These are phyloP conservation scores for Eucalyptus tenuipes DNA, from an alignment of 345 rosid species.

Conservation along the genomic window DNA sequence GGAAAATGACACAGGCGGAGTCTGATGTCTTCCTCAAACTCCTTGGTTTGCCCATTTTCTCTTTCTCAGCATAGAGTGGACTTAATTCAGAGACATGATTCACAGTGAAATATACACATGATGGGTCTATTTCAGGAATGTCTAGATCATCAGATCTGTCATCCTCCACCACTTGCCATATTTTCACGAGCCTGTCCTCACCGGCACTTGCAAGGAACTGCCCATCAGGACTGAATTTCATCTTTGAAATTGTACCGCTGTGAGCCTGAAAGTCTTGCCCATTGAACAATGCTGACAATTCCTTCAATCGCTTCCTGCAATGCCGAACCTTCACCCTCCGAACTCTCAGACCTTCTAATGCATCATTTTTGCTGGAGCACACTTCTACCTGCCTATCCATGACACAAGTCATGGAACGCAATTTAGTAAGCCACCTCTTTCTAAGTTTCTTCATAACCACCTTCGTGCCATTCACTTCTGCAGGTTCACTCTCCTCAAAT, in stretches of 20 bases:
- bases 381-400: conserved; percentile 24
- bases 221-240: conserved; percentile 84
- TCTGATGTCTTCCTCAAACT: conserved; percentile 55
- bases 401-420: conserved; percentile 47
- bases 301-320: conserved; percentile 39
- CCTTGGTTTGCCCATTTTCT: conserved; percentile 28
- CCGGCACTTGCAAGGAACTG: conserved; percentile 76
- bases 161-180: conserved; percentile 69
- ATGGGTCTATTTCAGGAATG: conserved; percentile 64
- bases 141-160: conserved; percentile 45
- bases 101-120: conserved; percentile 68
- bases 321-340: conserved; percentile 66
- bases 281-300: conserved; percentile 59
- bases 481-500: background rate
- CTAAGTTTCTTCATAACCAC: conserved; percentile 27
- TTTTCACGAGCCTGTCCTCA: conserved; percentile 45
- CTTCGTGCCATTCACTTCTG: background rate
- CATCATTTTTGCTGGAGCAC: conserved; percentile 13
- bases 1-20: conserved; percentile 72
- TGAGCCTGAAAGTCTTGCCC: conserved; percentile 84
- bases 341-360: conserved; percentile 12
- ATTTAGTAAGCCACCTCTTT: conserved; percentile 49
- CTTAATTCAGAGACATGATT: conserved; percentile 54
- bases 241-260: conserved; percentile 47
- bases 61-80: conserved; percentile 48